Percentiles rank a stretch among this genome's conserved stretches.
Conservation (phyloP, 2,329 filamentous ascomycete species). For the Penicillium sp. region DNA sequence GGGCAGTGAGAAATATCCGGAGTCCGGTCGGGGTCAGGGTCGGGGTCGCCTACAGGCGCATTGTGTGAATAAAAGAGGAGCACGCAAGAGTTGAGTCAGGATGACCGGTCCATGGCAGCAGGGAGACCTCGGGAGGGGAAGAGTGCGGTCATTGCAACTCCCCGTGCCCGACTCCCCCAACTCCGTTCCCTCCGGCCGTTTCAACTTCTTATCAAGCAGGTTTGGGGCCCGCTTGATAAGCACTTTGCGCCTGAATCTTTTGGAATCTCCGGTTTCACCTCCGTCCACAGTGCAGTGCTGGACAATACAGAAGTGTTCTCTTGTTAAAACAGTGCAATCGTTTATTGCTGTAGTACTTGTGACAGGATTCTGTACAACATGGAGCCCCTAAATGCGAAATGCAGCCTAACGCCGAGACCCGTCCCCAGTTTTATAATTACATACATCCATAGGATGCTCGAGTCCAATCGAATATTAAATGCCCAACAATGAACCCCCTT, state of each 20-base stretch:
- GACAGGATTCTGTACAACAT: neutral
- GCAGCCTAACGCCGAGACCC: neutral
- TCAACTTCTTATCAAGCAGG: conserved; percentile 18
- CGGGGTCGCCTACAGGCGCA: neutral
- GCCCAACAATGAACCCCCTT: neutral
- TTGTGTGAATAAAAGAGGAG: neutral
- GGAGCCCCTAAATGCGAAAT: neutral
- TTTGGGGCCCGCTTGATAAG: conserved; percentile 5
- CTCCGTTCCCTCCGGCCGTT: no score
- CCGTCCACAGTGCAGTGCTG: no score
- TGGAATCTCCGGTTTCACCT: conserved; percentile 14
- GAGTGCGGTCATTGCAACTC: conserved; percentile 1
- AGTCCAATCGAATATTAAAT: neutral
- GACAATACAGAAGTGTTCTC: no score
- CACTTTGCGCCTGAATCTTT: conserved; percentile 15
- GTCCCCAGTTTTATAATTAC: conserved; percentile 1
- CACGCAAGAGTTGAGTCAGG: conserved; percentile 13
- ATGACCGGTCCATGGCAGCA: conserved; percentile 15
- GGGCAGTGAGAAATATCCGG: neutral
- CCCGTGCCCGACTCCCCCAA: no score
- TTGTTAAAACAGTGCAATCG: neutral
- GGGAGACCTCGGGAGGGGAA: conserved; percentile 1
- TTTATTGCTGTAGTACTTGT: neutral
- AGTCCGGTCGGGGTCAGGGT: neutral
- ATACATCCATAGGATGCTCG: no score